Percentiles rank a stretch among this genome's conserved stretches.
phyloP scores from a whole-genome alignment of 129 eudicot genomes.

The Flaveria brownii region DNA sequence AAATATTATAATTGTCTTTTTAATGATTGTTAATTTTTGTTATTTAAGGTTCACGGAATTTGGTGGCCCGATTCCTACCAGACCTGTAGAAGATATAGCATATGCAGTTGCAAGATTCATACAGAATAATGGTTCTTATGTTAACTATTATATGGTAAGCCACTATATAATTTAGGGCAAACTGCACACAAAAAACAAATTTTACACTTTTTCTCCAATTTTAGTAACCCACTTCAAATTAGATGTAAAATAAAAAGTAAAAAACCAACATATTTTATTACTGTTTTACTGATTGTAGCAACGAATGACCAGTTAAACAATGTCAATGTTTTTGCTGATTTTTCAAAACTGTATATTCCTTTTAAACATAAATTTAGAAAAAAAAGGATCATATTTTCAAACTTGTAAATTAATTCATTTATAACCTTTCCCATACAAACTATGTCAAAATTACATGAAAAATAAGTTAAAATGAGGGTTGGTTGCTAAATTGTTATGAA shows the following conservation, averaged over 20 bases:
- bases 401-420: not conserved
- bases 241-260: not conserved
- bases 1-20: not conserved
- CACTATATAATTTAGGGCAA: not conserved
- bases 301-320: not conserved
- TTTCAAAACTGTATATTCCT: not conserved
- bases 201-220: not conserved
- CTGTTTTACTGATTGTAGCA: not conserved
- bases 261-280: not conserved
- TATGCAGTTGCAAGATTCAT: conserved; percentile 77
- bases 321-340: not conserved
- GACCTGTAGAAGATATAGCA: conserved; percentile 93
- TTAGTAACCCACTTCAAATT: conserved; percentile 1
- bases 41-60: conserved; percentile 66
- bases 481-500: not conserved
- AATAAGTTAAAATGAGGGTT: not conserved
- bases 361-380: not conserved
- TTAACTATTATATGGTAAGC: conserved; percentile 85
- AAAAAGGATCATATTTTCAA: not conserved
- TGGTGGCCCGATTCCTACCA: conserved; percentile 72
- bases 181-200: not conserved
- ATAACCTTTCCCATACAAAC: not conserved
- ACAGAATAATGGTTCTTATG: conserved; percentile 79
- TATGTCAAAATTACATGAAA: not conserved
- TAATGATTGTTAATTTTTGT: not conserved